Evolutionary conservation across 2,329 filamentous ascomycete species (phyloP).

Genomic region (Xenoacremonium recifei): DNA sequence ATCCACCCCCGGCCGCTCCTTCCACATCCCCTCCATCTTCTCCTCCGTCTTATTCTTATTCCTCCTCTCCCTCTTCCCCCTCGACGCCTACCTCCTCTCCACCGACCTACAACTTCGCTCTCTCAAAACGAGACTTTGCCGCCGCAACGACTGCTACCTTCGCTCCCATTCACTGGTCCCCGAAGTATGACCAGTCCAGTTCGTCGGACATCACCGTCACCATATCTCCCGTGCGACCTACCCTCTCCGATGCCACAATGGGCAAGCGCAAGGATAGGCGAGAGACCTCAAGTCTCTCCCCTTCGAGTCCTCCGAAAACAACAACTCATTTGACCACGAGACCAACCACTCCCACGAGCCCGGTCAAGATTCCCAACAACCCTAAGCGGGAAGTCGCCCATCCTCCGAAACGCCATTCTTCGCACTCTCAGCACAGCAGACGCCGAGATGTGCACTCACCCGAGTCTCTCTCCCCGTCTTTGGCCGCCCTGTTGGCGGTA

Average conservation of each 20-base stretch:
- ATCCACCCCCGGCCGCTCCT: slow-evolving; percentile 11
- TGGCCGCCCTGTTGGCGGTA: slow-evolving; percentile 60
- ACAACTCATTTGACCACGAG: slow-evolving; percentile 26
- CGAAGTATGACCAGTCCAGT: slow-evolving; percentile 30
- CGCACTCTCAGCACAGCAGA: slow-evolving; percentile 35
- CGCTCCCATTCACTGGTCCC: slow-evolving; percentile 21
- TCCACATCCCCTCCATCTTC: slow-evolving; percentile 1
- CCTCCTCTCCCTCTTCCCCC: slow-evolving; percentile 15
- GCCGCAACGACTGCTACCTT: slow-evolving; percentile 16
- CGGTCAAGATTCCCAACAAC: slow-evolving; percentile 54
- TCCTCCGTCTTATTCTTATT: slow-evolving; percentile 9
- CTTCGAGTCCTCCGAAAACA: slow-evolving; percentile 26
- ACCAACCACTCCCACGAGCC: slow-evolving; percentile 42
- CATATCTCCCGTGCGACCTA: slow-evolving; percentile 19
- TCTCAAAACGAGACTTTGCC: slow-evolving; percentile 11
- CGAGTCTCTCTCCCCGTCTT: slow-evolving; percentile 56
- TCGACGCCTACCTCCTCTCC: slow-evolving; percentile 18
- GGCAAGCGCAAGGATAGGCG: slow-evolving; percentile 33
- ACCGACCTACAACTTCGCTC: slow-evolving; percentile 13
- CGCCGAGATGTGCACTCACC: slow-evolving; percentile 47
- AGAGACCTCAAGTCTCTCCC: slow-evolving; percentile 26
- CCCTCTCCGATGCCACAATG: slow-evolving; percentile 30
- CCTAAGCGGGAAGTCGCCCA: slow-evolving; percentile 37
- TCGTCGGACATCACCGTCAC: slow-evolving; percentile 21
- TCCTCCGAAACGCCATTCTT: slow-evolving; percentile 37